phyloP scores from a whole-genome alignment of 192 early-diverging fungal genomes.

The Entomortierella lignicola region DNA sequence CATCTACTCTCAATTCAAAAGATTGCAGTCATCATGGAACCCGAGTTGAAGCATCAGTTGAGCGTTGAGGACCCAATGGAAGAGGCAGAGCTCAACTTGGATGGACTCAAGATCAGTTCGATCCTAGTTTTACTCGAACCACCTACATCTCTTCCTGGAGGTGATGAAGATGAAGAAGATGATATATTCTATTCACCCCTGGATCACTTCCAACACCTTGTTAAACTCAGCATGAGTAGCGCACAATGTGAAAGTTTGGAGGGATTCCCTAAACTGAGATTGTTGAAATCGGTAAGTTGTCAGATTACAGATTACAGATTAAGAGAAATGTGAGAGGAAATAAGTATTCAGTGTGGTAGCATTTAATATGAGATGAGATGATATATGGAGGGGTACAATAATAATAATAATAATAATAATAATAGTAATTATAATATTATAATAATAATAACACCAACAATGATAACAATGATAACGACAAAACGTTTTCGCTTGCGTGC shows the following conservation, averaged over 20 bases:
- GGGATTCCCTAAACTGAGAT: constrained; percentile 40
- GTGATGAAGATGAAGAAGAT: constrained; percentile 22
- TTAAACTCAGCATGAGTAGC: constrained; percentile 41
- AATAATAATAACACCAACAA: background rate
- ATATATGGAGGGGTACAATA: background rate
- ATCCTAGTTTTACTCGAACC: constrained; percentile 38
- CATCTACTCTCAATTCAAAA: background rate
- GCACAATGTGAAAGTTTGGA: constrained; percentile 33
- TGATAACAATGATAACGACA: no score
- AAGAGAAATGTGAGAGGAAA: no score
- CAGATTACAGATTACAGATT: background rate
- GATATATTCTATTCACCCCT: constrained; percentile 45
- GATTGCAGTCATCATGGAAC: constrained; percentile 31
- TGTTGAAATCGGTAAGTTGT: constrained; percentile 49
- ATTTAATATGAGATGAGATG: background rate
- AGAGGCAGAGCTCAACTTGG: constrained; percentile 34
- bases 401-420: background rate
- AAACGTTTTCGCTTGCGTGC: no score
- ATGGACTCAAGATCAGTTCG: constrained; percentile 29
- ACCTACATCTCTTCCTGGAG: constrained; percentile 9
- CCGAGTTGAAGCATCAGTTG: constrained; percentile 36
- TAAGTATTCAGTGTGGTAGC: no score
- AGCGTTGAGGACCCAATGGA: constrained; percentile 49
- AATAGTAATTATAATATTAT: constrained; percentile 5
- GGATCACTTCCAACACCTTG: constrained; percentile 51